phyloP scores from a whole-genome alignment of 1,284 basidiomycete genomes.

The Rhodofomes roseus region DNA sequence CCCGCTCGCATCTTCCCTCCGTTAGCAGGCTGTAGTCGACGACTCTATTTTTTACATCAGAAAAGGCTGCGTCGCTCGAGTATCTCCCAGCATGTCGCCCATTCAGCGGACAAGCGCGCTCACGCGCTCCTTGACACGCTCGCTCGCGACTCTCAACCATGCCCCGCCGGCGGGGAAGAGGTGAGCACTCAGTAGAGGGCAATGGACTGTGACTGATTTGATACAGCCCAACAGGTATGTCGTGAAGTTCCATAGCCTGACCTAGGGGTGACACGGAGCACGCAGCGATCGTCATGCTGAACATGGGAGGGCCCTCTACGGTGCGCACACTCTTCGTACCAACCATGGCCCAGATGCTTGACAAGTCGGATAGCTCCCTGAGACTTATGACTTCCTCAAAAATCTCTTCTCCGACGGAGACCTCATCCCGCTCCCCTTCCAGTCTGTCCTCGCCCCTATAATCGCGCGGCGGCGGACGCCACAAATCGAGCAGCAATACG shows the following conservation, averaged over 20 bases:
- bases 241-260: background rate
- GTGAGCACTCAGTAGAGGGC: constrained; percentile 13
- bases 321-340: constrained; percentile 40
- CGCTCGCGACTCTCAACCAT: constrained; percentile 34
- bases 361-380: constrained; percentile 55
- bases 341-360: background rate
- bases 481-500: constrained; percentile 92
- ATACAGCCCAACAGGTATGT: constrained; percentile 59
- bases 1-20: background rate
- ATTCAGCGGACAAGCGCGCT: constrained; percentile 15
- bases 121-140: constrained; percentile 30
- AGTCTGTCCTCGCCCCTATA: constrained; percentile 80
- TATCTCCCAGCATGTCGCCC: constrained; percentile 10
- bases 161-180: constrained; percentile 33
- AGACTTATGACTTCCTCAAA: constrained; percentile 89
- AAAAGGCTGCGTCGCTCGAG: background rate
- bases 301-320: constrained; percentile 97
- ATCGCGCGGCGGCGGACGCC: constrained; percentile 94
- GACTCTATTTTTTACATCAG: too few species aligned
- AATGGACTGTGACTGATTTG: background rate
- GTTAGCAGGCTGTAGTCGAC: too few species aligned
- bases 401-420: constrained; percentile 95
- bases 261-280: background rate
- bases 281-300: constrained; percentile 91
- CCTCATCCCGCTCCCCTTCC: constrained; percentile 94